Conservation (phyloP, 2,329 filamentous ascomycete species). For the Fusarium haematococcum region DNA sequence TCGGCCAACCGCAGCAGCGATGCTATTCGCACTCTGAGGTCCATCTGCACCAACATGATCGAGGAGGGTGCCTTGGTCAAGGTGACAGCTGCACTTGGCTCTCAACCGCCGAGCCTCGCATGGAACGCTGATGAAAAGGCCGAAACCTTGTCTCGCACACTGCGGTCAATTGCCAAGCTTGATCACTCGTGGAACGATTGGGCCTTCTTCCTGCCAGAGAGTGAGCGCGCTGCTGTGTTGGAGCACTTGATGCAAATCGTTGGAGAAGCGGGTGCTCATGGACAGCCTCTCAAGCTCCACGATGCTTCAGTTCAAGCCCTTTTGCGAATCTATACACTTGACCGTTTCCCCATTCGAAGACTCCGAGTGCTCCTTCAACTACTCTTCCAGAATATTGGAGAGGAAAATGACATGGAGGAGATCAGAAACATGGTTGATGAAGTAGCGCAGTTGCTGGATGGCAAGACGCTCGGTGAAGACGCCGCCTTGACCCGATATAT, state of each 20-base stretch:
- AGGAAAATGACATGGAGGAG: slow-evolving; percentile 52
- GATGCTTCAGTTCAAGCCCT: slow-evolving; percentile 61
- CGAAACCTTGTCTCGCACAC: slow-evolving; percentile 66
- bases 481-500: slow-evolving; percentile 57
- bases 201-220: slow-evolving; percentile 63
- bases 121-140: slow-evolving; percentile 66
- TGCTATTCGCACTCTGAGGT: slow-evolving; percentile 67
- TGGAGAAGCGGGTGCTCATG: slow-evolving; percentile 50
- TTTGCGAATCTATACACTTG: slow-evolving; percentile 61
- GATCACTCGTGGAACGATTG: slow-evolving; percentile 68
- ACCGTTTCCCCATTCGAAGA: slow-evolving; percentile 64
- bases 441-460: slow-evolving; percentile 50
- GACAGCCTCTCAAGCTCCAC: slow-evolving; percentile 54
- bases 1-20: slow-evolving; percentile 65
- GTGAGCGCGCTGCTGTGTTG: slow-evolving; percentile 67
- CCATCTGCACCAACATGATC: slow-evolving; percentile 72
- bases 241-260: slow-evolving; percentile 70
- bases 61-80: slow-evolving; percentile 66
- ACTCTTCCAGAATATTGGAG: slow-evolving; percentile 61
- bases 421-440: slow-evolving; percentile 56
- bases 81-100: slow-evolving; percentile 63
- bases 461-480: slow-evolving; percentile 59
- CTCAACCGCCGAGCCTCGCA: slow-evolving; percentile 61
- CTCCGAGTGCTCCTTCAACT: slow-evolving; percentile 64
- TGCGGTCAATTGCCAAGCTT: slow-evolving; percentile 71